Base-by-base conservation (phyloP, 1,139 yeast species). In the Martiniozyma asiatica region DNA sequence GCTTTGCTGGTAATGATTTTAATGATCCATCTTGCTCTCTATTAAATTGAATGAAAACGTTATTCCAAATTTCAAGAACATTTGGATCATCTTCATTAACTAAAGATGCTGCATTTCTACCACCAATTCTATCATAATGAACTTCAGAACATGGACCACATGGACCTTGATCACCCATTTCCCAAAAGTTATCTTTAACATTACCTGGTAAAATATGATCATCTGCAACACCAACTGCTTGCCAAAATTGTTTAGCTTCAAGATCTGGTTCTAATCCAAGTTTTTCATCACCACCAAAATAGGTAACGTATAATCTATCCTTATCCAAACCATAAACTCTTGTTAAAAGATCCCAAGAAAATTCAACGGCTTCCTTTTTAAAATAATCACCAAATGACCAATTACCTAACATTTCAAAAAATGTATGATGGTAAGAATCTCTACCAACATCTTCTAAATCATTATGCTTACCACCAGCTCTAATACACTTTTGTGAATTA, bases 151-250 rank as follows among this genome's bases (percentile, higher is more conserved):
- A 92, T 30, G 99, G 99, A 40, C 99, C 99, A 65, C 99, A 89
- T 27, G 99, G 99, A 43, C 99, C 99, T 62, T 87, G 97, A 53
- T 92, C 99, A 46, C 99, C 99, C 99, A 89, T 89, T 64, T 92
- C 99, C 99, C 99, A 89, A 58, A 89, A 89, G 62, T 89, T 89
- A 55, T 89, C 99, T 53, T 75, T 65, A 33, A 76, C 81, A 42
- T 75, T 64, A 35, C 98, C 99, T 15, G 96, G 94, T 43, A 89
- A 63, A 45, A 89, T 87, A 53, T 85, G 97, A 53, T 78, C 89
- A 43, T 82, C 94, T 20, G 75, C 69, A 35, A 89, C 94, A 43
- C 99, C 99, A 25, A 78, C 79, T 22, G 68, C 70, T 41, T 65
- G 60, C 99, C 99, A 89, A 41, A 74, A 62, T 44, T 79, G 63